These are phyloP conservation scores for Backusella mclennaniae DNA, from an alignment of 192 early-diverging fungal species.

Conservation along the genomic window DNA sequence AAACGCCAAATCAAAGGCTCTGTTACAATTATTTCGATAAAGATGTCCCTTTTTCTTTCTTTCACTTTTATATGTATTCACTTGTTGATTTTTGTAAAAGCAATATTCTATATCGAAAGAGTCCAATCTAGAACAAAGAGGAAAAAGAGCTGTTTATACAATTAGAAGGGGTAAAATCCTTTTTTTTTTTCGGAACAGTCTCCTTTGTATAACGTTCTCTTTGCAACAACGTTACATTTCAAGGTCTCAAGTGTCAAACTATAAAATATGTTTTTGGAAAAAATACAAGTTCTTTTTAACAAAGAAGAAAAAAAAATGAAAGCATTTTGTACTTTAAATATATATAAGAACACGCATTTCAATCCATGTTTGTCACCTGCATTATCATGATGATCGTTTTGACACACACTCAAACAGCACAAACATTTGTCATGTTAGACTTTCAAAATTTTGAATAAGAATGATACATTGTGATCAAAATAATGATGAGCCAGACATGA, in stretches of 20 bases:
- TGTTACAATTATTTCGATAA: background rate
- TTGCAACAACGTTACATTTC: background rate
- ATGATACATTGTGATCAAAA: too few relatives aligned
- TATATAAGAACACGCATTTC: too few relatives aligned
- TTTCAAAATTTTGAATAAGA: too few relatives aligned
- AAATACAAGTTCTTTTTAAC: background rate
- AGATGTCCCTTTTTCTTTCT: background rate
- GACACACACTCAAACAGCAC: too few relatives aligned
- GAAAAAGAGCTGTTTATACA: background rate
- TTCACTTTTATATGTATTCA: background rate
- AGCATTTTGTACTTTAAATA: background rate
- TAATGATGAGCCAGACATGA: too few relatives aligned
- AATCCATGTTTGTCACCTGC: background rate
- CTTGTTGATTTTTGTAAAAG: background rate
- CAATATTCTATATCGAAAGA: background rate
- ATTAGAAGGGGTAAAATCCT: background rate
- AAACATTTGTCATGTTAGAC: too few relatives aligned
- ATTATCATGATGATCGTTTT: too few relatives aligned
- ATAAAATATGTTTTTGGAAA: background rate
- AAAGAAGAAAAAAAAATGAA: background rate
- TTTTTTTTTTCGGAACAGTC: background rate
- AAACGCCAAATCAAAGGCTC: background rate
- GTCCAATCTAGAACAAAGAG: background rate
- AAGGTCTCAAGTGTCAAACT: background rate
- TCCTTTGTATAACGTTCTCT: background rate